Percentiles rank a stretch among this genome's conserved stretches.
These are phyloP conservation scores for Microbotryum saponariae DNA, from an alignment of 1,284 basidiomycete species.

Conservation along the genomic window DNA sequence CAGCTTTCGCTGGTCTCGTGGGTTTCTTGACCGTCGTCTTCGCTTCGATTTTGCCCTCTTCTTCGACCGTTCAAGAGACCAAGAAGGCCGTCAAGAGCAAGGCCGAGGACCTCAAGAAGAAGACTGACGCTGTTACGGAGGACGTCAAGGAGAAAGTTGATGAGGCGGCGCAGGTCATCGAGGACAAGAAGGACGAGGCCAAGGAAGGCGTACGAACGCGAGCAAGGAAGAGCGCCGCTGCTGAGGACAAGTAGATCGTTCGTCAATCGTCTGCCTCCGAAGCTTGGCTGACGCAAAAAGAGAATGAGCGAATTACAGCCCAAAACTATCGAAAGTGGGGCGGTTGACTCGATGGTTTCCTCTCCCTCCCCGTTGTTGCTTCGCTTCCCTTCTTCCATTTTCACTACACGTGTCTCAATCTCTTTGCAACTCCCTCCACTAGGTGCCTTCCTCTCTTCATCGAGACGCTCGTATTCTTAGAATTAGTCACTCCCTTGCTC, in stretches of 20 bases:
- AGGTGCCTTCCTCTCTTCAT: background rate
- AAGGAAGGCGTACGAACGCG: constrained; percentile 9
- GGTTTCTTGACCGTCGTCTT: constrained; percentile 62
- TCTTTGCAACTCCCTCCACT: background rate
- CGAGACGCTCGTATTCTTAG: background rate
- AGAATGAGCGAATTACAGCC: background rate
- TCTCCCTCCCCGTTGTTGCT: background rate
- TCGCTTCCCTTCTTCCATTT: too few species aligned
- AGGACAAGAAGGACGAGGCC: constrained; percentile 13
- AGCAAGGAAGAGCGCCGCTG: constrained; percentile 9
- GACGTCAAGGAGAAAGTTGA: constrained; percentile 16
- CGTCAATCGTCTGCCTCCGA: background rate
- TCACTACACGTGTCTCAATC: background rate
- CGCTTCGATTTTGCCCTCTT: constrained; percentile 24
- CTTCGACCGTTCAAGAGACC: constrained; percentile 5
- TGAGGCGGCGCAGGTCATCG: constrained; percentile 8
- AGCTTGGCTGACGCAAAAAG: background rate
- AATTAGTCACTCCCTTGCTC: background rate
- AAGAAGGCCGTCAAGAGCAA: constrained; percentile 8
- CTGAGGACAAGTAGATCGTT: background rate
- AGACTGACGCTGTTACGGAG: constrained; percentile 19
- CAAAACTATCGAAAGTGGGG: background rate
- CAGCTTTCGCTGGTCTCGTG: constrained; percentile 65
- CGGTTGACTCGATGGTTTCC: background rate
- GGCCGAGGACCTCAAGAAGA: constrained; percentile 19